Evolutionary conservation across 345 rosid species (phyloP).

Genomic region (Citrus mangshanensis): DNA sequence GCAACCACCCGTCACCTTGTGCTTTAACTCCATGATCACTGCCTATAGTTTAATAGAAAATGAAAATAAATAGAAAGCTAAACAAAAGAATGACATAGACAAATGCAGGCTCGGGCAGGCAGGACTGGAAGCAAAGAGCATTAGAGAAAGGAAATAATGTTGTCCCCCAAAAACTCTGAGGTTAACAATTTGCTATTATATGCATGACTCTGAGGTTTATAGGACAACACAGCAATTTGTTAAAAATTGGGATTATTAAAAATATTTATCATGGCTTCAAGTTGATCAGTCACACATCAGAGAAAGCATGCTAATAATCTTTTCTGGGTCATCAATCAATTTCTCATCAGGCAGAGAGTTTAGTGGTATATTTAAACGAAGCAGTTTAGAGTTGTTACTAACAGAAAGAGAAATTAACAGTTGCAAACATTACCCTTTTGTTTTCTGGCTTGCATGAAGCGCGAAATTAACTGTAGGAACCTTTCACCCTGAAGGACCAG

Average conservation of each 20-base stretch:
- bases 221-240: neutral
- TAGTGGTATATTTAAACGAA: neutral
- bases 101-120: neutral
- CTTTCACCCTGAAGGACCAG: slow-evolving; percentile 83
- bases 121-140: neutral
- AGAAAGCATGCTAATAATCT: neutral
- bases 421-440: slow-evolving; percentile 56
- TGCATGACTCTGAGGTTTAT: neutral
- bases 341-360: neutral
- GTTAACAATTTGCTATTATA: neutral
- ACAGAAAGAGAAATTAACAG: neutral
- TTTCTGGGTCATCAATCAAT: neutral
- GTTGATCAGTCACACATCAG: neutral
- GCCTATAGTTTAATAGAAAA: slow-evolving; percentile 40
- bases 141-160: neutral
- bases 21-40: slow-evolving; percentile 96
- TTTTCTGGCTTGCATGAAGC: slow-evolving; percentile 83
- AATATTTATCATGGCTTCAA: neutral
- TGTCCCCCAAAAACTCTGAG: neutral
- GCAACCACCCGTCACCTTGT: slow-evolving; percentile 95
- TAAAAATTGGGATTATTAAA: neutral
- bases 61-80: neutral
- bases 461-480: slow-evolving; percentile 59
- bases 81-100: neutral
- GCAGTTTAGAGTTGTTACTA: neutral